Base-by-base conservation (phyloP, 441 rosid species). In the Heliophila coronopifolia region DNA sequence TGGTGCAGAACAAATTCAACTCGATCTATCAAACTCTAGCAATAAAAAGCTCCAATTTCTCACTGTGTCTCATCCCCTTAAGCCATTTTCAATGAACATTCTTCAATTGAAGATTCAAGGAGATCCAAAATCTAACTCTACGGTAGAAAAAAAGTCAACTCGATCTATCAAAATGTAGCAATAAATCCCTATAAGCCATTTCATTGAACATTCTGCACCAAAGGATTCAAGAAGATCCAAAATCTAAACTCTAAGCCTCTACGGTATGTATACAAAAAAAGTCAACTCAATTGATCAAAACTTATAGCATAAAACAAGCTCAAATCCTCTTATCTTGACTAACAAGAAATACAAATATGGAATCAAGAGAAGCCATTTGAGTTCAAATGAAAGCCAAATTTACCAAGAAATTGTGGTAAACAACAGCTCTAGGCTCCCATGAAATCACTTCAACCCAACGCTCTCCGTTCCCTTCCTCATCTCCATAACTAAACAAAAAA, bases 401-500 rank as follows among this genome's bases (percentile, higher is more conserved):
- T 23, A 90, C 96, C 92, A 90, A 65, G 69, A 90, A 90, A 71
- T 84, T 90, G 50, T 82, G 98, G 56, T 77, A 82, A 40, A 91
- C 50, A 61, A 75, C 75, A 45, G 94, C 98, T 43, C 93, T 71
- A 73, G 98, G 96, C 75, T 86, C 94, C 98, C 96, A 91, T 0
- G 94, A 91, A 64, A 91, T 77, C 50, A 84, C 79, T 69, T 90
- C 93, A 36, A 71, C 90, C 96, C 93, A 84, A 58, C 66, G 84
- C 48, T 80, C 92, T 6, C 52, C 66, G 65, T 53, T 67, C 7
- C 68, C 80, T 33, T 74, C 86, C 18, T 59, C 65, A 4, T 65
- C 69, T 43, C 42, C 70, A 46, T 52, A 19, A 11, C 27, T 47
- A 16, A 38, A 9, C 70, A 52, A 37, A 13, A 0, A 28, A 13